phyloP scores from a whole-genome alignment of 495 filamentous ascomycete genomes.

The Diplogelasinospora grovesii region DNA sequence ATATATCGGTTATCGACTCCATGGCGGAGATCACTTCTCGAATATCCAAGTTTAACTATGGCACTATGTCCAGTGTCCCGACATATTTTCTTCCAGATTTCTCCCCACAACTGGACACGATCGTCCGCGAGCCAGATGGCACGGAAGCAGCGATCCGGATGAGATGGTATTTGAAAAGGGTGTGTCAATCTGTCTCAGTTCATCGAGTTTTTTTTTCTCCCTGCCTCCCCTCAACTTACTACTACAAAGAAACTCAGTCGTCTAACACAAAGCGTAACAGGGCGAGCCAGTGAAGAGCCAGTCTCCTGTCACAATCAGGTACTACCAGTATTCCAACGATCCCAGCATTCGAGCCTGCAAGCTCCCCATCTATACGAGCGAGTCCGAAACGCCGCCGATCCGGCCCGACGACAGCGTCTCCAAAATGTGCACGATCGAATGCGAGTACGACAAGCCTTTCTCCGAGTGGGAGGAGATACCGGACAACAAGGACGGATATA shows the following conservation, averaged over 20 bases:
- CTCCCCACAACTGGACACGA: neutral
- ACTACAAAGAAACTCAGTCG: neutral
- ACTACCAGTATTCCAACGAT: neutral
- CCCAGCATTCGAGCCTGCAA: neutral
- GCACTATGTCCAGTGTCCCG: neutral
- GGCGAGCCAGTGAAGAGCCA: too few relatives aligned
- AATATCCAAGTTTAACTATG: slow-evolving; percentile 15
- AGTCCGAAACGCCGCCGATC: neutral
- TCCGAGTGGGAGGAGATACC: slow-evolving; percentile 4
- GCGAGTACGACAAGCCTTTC: slow-evolving; percentile 9
- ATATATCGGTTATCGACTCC: neutral
- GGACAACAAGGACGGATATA: too few relatives aligned
- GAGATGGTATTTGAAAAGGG: slow-evolving; percentile 7
- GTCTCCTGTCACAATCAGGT: neutral
- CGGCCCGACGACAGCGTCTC: neutral
- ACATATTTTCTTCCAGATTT: neutral
- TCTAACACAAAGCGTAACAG: too few relatives aligned
- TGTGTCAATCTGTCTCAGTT: neutral
- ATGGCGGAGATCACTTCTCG: slow-evolving; percentile 10
- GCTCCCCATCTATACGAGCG: neutral
- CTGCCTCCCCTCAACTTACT: neutral
- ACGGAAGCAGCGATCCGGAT: neutral
- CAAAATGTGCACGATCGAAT: slow-evolving; percentile 6
- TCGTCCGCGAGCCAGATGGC: neutral
- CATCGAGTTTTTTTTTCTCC: neutral